Evolutionary conservation across 331 rosid species (phyloP), one percentile per base, ranked within the genome.

Genomic region (Telfairia occidentalis): DNA sequence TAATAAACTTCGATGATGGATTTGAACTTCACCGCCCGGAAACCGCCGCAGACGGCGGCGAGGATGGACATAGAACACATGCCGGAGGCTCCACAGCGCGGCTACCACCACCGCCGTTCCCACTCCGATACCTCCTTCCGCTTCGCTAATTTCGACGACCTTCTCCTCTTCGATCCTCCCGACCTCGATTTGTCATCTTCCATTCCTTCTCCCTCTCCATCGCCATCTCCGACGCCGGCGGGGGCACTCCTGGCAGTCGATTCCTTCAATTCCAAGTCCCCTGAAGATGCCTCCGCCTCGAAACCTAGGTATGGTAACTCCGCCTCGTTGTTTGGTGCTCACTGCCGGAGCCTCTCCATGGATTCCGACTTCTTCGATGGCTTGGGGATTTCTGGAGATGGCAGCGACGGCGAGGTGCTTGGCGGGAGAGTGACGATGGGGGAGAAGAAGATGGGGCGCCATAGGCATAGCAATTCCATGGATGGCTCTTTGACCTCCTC

Each of bases 321-420:
- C 67, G 78, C 42, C 48, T 63, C 71, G 4, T 21, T 70, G 24
- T 15, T 59, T 13, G 71, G 76, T 34, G 81, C 77, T 10, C 95
- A 86, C 77, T 65, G 78, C 23, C 84, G 91, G 82, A 93, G 97
- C 82, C 76, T 91, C 69, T 91, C 95, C 3, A 85, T 89, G 70
- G 98, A 89, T 73, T 93, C 97, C 0, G 98, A 91, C 77, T 91
- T 93, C 86, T 89, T 89, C 63, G 96, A 91, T 2, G 87, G 84
- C 1, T 59, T 87, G 5, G 81, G 86, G 52, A 10, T 87, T 50
- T 30, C 71, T 60, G 80, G 83, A 10, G 83, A 83, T 1, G 84
- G 78, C 19, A 50, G 76, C 18, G 24, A 32, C 38, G 82, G 80
- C 28, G 89, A 79, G 49, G 70, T 76, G n/a, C 40, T 32, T 32